phyloP scores from a whole-genome alignment of 345 rosid species.

The Eucalyptus pauciflora region DNA sequence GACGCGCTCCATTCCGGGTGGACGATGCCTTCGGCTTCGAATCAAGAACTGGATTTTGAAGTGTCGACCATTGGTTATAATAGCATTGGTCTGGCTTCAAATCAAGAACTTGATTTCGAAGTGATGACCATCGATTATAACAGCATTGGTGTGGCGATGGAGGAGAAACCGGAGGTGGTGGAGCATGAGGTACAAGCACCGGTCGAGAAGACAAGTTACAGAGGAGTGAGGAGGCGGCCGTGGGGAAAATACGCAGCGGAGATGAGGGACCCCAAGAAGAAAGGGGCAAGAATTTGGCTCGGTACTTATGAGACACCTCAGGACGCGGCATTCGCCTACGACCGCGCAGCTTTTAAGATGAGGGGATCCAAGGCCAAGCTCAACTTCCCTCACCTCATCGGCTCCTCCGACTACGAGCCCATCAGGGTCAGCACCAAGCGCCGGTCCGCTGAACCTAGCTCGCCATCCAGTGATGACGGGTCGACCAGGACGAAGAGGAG shows the following conservation, averaged over 20 bases:
- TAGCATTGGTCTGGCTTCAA: background rate
- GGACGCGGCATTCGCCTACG: constrained; percentile 42
- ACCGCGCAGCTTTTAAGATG: constrained; percentile 30
- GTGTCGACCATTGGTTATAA: background rate
- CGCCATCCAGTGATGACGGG: background rate
- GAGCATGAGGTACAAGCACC: background rate
- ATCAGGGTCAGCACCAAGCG: constrained; percentile 21
- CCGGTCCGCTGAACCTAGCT: constrained; percentile 9
- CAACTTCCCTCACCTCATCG: constrained; percentile 28
- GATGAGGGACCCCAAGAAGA: constrained; percentile 37
- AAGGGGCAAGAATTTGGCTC: constrained; percentile 34
- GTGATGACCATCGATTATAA: background rate
- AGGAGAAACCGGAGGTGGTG: background rate
- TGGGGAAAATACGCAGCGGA: constrained; percentile 41
- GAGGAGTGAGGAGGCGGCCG: constrained; percentile 41
- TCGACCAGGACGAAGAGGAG: background rate
- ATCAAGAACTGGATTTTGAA: background rate
- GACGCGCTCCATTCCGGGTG: constrained; percentile 14
- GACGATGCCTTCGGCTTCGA: background rate
- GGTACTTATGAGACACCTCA: constrained; percentile 37
- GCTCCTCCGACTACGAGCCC: constrained; percentile 16
- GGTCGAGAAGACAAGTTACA: constrained; percentile 5
- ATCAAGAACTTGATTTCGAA: background rate
- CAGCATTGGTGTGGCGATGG: background rate
- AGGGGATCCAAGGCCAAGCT: constrained; percentile 30